These are phyloP conservation scores for Podaxis sp. DNA, from an alignment of 768 basidiomycete genomes.

Conservation along the genomic window DNA sequence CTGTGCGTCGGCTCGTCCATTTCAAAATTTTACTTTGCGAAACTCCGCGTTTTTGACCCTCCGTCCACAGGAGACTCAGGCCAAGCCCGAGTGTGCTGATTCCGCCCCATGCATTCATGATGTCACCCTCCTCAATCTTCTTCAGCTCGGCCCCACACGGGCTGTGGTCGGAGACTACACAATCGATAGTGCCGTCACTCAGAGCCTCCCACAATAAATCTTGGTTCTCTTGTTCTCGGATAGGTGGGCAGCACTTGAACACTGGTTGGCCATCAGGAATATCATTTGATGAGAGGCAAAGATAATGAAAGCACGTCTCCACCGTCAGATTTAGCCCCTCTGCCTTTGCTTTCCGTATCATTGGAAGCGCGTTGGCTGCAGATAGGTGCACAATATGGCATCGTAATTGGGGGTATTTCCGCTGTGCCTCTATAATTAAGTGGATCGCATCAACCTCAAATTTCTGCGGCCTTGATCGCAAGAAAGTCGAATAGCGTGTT, in stretches of 20 bases:
- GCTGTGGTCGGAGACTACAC: constrained; percentile 94
- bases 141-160: constrained; percentile 86
- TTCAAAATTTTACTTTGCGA: constrained; percentile 56
- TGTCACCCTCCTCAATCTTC: constrained; percentile 66
- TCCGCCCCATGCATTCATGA: constrained; percentile 94
- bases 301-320: constrained; percentile 98
- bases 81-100: constrained; percentile 91
- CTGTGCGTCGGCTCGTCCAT: constrained; percentile 76
- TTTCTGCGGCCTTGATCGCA: constrained; percentile 75
- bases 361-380: constrained; percentile 74
- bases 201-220: constrained; percentile 80
- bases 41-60: constrained; percentile 57
- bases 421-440: constrained; percentile 66
- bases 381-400: constrained; percentile 97
- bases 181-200: constrained; percentile 80
- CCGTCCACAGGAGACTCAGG: constrained; percentile 85
- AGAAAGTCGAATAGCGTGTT: constrained; percentile 74
- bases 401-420: constrained; percentile 58
- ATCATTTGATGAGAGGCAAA: constrained; percentile 66
- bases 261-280: constrained; percentile 77
- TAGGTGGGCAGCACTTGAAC: constrained; percentile 97
- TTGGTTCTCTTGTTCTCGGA: constrained; percentile 70
- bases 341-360: constrained; percentile 64
- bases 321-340: constrained; percentile 74
- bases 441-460: constrained; percentile 81